phyloP scores from a whole-genome alignment of 306 rosid genomes.

The Albizia julibrissin region DNA sequence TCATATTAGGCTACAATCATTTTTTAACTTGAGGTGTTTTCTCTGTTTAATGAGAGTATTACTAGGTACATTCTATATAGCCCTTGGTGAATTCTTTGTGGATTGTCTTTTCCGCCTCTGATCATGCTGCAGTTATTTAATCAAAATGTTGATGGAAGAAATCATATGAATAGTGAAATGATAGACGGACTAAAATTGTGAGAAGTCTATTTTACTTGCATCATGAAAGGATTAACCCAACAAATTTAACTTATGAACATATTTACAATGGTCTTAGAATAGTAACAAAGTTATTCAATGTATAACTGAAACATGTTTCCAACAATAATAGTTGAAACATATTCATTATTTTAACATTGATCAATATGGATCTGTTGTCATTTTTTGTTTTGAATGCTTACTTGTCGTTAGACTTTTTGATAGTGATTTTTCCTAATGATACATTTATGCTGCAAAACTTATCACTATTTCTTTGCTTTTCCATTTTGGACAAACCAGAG shows the following conservation, averaged over 20 bases:
- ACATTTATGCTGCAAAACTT: not conserved
- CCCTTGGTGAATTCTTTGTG: not conserved
- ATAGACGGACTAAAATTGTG: not conserved
- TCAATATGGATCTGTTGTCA: too few species aligned
- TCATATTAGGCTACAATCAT: not conserved
- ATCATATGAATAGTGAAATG: not conserved
- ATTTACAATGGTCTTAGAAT: not conserved
- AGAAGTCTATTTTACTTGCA: not conserved
- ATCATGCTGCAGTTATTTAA: not conserved
- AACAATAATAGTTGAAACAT: not conserved
- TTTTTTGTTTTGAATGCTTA: too few species aligned
- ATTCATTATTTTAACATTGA: not conserved
- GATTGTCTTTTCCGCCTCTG: not conserved
- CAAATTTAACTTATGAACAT: not conserved
- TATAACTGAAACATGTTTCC: not conserved
- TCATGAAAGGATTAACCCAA: not conserved
- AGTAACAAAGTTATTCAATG: not conserved
- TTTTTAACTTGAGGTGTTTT: not conserved
- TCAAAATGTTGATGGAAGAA: not conserved
- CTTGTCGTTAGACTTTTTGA: too few species aligned
- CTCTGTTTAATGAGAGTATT: not conserved
- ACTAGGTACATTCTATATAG: not conserved
- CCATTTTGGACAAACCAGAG: slow-evolving; percentile 41
- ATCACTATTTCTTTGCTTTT: not conserved
- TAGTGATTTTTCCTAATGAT: not conserved